phyloP scores from a whole-genome alignment of 495 filamentous ascomycete genomes.

The Penicillium angulare region DNA sequence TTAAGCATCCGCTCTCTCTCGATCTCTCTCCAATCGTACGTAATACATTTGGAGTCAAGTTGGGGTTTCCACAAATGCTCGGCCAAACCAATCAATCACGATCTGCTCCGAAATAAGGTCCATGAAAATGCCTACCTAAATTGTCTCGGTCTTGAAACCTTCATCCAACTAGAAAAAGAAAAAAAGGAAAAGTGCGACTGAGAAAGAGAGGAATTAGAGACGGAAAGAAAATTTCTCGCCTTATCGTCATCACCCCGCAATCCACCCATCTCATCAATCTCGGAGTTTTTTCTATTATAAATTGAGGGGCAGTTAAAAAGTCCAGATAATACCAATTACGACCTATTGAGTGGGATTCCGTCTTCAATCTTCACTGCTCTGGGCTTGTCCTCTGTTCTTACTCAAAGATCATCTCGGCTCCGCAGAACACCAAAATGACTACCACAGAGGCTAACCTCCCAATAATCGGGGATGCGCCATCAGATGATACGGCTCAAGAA shows the following conservation, averaged over 20 bases:
- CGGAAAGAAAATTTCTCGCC: conserved; percentile 8
- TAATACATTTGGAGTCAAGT: conserved; percentile 24
- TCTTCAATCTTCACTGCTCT: not conserved
- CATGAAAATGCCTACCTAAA: not conserved
- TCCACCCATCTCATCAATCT: conserved; percentile 3
- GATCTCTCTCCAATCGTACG: conserved; percentile 28
- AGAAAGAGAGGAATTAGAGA: no score
- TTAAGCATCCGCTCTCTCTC: no score
- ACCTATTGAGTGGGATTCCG: no score
- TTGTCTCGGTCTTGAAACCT: not conserved
- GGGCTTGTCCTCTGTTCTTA: not conserved
- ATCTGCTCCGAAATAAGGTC: conserved; percentile 4
- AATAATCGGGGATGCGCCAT: conserved; percentile 20
- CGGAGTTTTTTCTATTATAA: no score
- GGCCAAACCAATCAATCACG: conserved; percentile 26
- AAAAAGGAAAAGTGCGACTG: no score
- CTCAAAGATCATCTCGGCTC: not conserved
- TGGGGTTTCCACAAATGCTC: conserved; percentile 16
- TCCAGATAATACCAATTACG: conserved; percentile 1
- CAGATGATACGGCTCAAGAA: conserved; percentile 48
- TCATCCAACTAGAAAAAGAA: no score
- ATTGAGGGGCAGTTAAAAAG: no score
- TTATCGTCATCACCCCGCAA: conserved; percentile 18
- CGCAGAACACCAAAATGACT: conserved; percentile 24
- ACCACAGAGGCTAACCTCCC: conserved; percentile 20